Conservation (phyloP, 2,329 filamentous ascomycete species). For the Macroventuria anomochaeta region DNA sequence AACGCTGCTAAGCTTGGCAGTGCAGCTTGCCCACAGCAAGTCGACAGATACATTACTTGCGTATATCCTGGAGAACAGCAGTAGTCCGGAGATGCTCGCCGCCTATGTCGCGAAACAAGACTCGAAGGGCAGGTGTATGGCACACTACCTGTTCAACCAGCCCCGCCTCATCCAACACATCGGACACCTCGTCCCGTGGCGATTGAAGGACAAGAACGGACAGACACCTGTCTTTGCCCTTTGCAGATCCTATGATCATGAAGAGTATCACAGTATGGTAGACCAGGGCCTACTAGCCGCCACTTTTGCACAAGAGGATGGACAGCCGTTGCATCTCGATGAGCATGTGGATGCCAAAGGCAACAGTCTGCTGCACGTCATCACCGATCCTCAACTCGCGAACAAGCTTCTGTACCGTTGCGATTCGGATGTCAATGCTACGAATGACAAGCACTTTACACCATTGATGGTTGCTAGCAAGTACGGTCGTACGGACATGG, state of each 20-base stretch:
- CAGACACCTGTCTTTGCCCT: constrained; percentile 97
- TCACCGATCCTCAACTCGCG: constrained; percentile 83
- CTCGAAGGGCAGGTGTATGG: constrained; percentile 82
- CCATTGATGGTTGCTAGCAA: constrained; percentile 98
- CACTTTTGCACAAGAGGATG: constrained; percentile 75
- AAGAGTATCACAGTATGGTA: constrained; percentile 86
- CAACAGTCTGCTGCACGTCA: constrained; percentile 94
- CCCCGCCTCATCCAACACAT: constrained; percentile 80
- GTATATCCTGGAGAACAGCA: constrained; percentile 65
- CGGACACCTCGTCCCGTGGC: constrained; percentile 82
- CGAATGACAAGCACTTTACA: constrained; percentile 93
- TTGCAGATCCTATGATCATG: constrained; percentile 93
- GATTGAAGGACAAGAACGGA: constrained; percentile 90
- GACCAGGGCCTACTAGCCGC: constrained; percentile 79
- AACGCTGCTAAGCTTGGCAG: constrained; percentile 85
- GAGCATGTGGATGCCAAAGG: constrained; percentile 92
- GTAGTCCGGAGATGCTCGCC: constrained; percentile 62
- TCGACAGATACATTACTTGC: constrained; percentile 78
- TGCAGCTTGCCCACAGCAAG: constrained; percentile 79
- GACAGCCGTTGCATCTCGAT: constrained; percentile 82
- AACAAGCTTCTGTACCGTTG: constrained; percentile 78
- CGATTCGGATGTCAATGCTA: constrained; percentile 94
- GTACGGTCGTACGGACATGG: constrained; percentile 93
- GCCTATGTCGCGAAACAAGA: constrained; percentile 80
- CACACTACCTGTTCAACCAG: constrained; percentile 95